These are phyloP conservation scores for Hemisphaericaspora xylofermentans DNA, from an alignment of 1,139 yeast genomes.

Conservation along the genomic window DNA sequence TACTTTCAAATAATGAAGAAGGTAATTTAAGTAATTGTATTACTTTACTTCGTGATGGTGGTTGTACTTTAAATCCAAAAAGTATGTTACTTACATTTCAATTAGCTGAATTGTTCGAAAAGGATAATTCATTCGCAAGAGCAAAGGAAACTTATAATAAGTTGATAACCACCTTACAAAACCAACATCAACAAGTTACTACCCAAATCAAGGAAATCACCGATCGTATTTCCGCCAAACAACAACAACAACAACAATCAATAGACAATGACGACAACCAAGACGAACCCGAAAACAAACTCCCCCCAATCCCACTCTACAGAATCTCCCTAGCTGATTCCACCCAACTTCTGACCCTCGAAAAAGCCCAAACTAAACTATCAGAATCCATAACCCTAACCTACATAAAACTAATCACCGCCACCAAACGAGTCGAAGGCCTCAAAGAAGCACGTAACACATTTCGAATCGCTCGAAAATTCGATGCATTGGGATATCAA, in stretches of 20 bases:
- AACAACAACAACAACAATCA: slow-evolving; percentile 8
- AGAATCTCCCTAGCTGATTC: slow-evolving; percentile 13
- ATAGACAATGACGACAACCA: slow-evolving; percentile 10
- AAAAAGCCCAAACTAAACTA: slow-evolving; percentile 20
- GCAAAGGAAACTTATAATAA: slow-evolving; percentile 53
- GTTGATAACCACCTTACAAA: slow-evolving; percentile 44
- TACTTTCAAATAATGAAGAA: slow-evolving; percentile 33
- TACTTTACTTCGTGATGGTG: slow-evolving; percentile 53
- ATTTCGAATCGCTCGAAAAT: slow-evolving; percentile 58
- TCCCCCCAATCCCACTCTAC: slow-evolving; percentile 4
- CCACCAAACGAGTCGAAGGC: slow-evolving; percentile 60
- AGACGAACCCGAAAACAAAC: slow-evolving; percentile 17
- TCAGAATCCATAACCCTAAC: slow-evolving; percentile 46
- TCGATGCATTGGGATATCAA: slow-evolving; percentile 62
- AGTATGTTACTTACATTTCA: slow-evolving; percentile 69
- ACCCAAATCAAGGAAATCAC: slow-evolving; percentile 26
- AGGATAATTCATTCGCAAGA: slow-evolving; percentile 49
- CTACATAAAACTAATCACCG: slow-evolving; percentile 58
- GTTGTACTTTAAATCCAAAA: slow-evolving; percentile 64
- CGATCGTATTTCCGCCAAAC: slow-evolving; percentile 16
- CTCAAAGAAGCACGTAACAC: slow-evolving; percentile 71
- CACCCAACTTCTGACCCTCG: slow-evolving; percentile 10
- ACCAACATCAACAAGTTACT: slow-evolving; percentile 28
- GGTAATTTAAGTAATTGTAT: slow-evolving; percentile 32
- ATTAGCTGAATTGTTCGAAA: slow-evolving; percentile 69